Percentiles rank a stretch among this genome's conserved stretches.
Evolutionary conservation across 352 stramenopile species (phyloP).

Genomic region (Elongisporangium undulatum): DNA sequence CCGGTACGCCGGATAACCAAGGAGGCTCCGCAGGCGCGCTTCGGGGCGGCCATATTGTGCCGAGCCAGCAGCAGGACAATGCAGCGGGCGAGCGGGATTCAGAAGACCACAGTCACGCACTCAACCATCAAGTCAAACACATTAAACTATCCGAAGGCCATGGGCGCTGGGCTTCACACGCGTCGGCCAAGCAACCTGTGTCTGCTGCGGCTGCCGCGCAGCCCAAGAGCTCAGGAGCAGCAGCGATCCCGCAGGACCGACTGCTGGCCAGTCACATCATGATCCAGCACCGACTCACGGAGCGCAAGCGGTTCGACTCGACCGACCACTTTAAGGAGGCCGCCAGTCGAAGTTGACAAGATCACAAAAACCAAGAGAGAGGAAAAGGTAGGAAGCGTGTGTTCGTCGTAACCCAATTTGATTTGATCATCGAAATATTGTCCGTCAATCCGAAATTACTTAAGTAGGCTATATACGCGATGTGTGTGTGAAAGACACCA

Average conservation of each 20-base stretch:
- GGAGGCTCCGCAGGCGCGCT: conserved; percentile 12
- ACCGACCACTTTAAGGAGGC: conserved; percentile 71
- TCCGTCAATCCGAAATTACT: neutral
- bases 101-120: neutral
- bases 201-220: neutral
- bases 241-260: conserved; percentile 14
- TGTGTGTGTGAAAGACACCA: neutral
- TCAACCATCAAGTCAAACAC: conserved; percentile 70
- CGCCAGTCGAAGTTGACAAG: conserved; percentile 2
- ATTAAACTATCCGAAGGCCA: conserved; percentile 61
- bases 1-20: conserved; percentile 7
- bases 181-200: neutral
- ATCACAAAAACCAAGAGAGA: neutral
- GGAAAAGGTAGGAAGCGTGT: neutral
- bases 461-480: neutral
- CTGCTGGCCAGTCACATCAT: conserved; percentile 57
- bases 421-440: neutral
- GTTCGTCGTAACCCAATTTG: neutral
- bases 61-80: conserved; percentile 3
- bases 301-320: conserved; percentile 78
- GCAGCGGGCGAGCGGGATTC: neutral
- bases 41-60: conserved; percentile 14
- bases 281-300: conserved; percentile 55
- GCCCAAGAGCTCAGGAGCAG: neutral
- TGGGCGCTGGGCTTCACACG: conserved; percentile 16